Conservation (phyloP, 441 rosid species). For the Populus hybrid region DNA sequence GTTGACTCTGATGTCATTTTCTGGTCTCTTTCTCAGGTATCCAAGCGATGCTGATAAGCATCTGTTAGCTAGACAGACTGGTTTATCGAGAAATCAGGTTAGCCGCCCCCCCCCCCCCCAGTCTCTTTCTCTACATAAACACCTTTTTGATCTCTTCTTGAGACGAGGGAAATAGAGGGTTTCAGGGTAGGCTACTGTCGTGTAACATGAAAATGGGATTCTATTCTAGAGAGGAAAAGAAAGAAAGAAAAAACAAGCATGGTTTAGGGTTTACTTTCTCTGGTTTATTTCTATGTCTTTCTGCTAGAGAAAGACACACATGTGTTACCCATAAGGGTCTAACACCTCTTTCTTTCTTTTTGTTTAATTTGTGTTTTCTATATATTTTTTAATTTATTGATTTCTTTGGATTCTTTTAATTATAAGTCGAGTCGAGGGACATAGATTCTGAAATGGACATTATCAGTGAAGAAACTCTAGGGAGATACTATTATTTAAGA, state of each 20-base stretch:
- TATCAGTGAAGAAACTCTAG: background rate
- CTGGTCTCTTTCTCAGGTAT: conserved; percentile 93
- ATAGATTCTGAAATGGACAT: conserved; percentile 33
- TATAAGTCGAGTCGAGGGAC: conserved; percentile 4
- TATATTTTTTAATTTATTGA: background rate
- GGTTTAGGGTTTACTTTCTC: conserved; percentile 29
- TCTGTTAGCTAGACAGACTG: conserved; percentile 96
- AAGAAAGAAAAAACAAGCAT: conserved; percentile 12
- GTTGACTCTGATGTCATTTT: conserved; percentile 57
- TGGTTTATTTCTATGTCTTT: conserved; percentile 5
- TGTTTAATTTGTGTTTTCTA: background rate
- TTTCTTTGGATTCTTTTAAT: conserved; percentile 21
- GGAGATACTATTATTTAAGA: conserved; percentile 13
- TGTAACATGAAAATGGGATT: conserved; percentile 3
- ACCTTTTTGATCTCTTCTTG: background rate
- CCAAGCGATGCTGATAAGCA: conserved; percentile 99
- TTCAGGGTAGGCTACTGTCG: conserved; percentile 1
- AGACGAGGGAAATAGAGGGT: no score
- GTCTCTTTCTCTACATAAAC: background rate
- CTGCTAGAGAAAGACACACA: conserved; percentile 18
- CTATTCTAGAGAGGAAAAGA: background rate
- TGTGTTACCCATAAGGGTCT: background rate
- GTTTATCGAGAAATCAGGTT: conserved; percentile 96
- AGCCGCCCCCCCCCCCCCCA: conserved; percentile 1
- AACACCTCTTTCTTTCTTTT: background rate